phyloP scores from a whole-genome alignment of 2,329 filamentous ascomycete species.

The Penicillium sp. region DNA sequence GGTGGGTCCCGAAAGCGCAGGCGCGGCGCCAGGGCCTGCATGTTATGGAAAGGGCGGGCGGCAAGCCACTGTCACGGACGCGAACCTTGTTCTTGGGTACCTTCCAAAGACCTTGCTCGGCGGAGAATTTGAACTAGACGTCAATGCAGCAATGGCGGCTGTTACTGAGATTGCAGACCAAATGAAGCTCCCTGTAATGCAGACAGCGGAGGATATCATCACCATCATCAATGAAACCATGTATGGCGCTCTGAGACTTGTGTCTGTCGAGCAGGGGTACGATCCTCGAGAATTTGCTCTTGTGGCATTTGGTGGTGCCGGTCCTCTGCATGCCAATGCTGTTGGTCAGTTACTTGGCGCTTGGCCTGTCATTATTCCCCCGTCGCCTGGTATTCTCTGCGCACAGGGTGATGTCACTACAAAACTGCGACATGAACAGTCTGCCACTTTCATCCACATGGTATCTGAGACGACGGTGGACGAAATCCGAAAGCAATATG shows the following conservation, averaged over 20 bases:
- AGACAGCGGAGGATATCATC: slow-evolving; percentile 52
- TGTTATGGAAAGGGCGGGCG: slow-evolving; percentile 52
- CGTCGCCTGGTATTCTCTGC: slow-evolving; percentile 52
- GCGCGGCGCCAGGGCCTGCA: slow-evolving; percentile 51
- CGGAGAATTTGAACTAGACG: slow-evolving; percentile 48
- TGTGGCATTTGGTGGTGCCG: slow-evolving; percentile 54
- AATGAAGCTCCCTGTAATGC: slow-evolving; percentile 45
- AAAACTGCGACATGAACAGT: slow-evolving; percentile 51
- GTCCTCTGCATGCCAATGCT: slow-evolving; percentile 54
- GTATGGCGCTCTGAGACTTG: slow-evolving; percentile 52
- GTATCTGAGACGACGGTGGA: slow-evolving; percentile 37
- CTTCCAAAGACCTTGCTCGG: slow-evolving; percentile 49
- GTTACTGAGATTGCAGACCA: slow-evolving; percentile 47
- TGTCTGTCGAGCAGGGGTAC: slow-evolving; percentile 55
- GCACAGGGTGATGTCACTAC: slow-evolving; percentile 54
- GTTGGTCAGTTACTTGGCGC: slow-evolving; percentile 52
- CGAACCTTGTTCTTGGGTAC: slow-evolving; percentile 51
- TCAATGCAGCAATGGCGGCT: slow-evolving; percentile 43
- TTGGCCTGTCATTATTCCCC: slow-evolving; percentile 56
- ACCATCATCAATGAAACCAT: slow-evolving; percentile 54
- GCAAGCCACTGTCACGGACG: slow-evolving; percentile 52
- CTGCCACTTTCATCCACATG: slow-evolving; percentile 47
- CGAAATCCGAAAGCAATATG: slow-evolving; percentile 37
- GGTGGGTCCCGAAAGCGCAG: slow-evolving; percentile 55
- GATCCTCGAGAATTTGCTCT: slow-evolving; percentile 54